A percentile compares a stretch with the other conserved stretches of the same genome.
Evolutionary conservation across 2,329 filamentous ascomycete genomes (phyloP).

Genomic region (Penicillium sp.): DNA sequence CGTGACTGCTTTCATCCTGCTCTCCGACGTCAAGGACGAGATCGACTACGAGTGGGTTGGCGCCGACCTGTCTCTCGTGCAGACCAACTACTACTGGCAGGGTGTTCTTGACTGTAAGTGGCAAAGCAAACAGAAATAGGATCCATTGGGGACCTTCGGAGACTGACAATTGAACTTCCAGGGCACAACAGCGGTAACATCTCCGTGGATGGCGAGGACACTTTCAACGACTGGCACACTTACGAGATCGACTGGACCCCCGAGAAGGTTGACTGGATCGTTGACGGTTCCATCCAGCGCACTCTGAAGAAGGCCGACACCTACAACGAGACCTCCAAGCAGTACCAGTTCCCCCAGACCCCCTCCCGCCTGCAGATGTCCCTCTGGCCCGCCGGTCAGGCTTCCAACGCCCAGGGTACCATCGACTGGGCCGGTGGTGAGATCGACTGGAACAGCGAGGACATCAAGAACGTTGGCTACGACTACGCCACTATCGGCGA

Average conservation of each 20-base stretch:
- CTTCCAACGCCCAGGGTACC: slow-evolving; percentile 78
- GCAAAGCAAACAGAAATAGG: too few relatives aligned
- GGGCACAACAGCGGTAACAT: slow-evolving; percentile 63
- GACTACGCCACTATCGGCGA: slow-evolving; percentile 81
- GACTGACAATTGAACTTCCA: slow-evolving; percentile 1
- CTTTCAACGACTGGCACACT: slow-evolving; percentile 76
- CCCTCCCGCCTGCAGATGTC: slow-evolving; percentile 89
- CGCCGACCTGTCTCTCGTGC: slow-evolving; percentile 71
- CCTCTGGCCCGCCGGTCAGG: slow-evolving; percentile 88
- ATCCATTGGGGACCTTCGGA: neutral
- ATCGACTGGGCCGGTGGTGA: slow-evolving; percentile 87
- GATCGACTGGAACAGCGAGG: slow-evolving; percentile 80
- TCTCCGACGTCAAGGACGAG: slow-evolving; percentile 95
- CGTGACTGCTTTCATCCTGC: slow-evolving; percentile 94
- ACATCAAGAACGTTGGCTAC: slow-evolving; percentile 83
- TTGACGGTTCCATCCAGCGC: slow-evolving; percentile 79
- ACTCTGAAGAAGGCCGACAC: slow-evolving; percentile 75
- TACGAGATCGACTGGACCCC: slow-evolving; percentile 95
- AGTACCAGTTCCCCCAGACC: slow-evolving; percentile 88
- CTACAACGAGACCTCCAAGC: slow-evolving; percentile 80
- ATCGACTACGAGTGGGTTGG: slow-evolving; percentile 97
- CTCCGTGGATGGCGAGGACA: slow-evolving; percentile 59
- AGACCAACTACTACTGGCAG: slow-evolving; percentile 98
- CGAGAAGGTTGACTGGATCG: slow-evolving; percentile 80
- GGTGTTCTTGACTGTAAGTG: slow-evolving; percentile 87